Evolutionary conservation across 805 yeast genomes (phyloP), one percentile per base, ranked within the genome.

Genomic region (Phaffomyces opuntiae): DNA sequence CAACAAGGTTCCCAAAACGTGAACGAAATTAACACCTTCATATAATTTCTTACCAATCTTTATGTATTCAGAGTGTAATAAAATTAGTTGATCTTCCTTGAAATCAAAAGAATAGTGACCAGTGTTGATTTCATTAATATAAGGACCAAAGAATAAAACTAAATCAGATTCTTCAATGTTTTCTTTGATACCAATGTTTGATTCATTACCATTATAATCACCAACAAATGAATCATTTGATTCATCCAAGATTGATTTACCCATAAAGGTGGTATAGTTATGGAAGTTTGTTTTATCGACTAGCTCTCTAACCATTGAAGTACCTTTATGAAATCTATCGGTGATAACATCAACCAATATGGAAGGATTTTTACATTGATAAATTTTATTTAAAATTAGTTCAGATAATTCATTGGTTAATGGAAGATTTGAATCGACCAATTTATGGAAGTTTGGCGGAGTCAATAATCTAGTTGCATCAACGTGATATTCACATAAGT

Each of bases 181-280:
- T 39, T 70, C 65, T 36, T 68, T 65, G 27, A 80, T 75, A 24
- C 75, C 74, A 14, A 64, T 65, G 29, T 65, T 64, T 3, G 85
- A 77, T 45, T 73, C 74, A 32, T 60, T 60, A 32, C 96, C 96
- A 51, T 73, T 77, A 61, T 83, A 90, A 34, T 77, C 79, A 35
- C 96, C 96, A 49, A 80, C 72, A 58, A 75, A 89, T 40, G 74
- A 69, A 8, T 74, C 68, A 49, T 73, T 68, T n/a, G 78, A 64
- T 65, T 89, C 97, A 64, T 89, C 81, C 36, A 89, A 64, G 24
- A 78, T 64, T 9, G 87, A 81, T 62, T 88, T 83, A 14, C 89
- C 95, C 76, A 77, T 77, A 42, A 75, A 70, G 1, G 89, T 77
- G 9, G 80, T 68, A 62, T 64, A 85, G 53, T 72, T 77, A 61